Conservation (phyloP, 257 asterid genomes). For the Solanum sejunctum region DNA sequence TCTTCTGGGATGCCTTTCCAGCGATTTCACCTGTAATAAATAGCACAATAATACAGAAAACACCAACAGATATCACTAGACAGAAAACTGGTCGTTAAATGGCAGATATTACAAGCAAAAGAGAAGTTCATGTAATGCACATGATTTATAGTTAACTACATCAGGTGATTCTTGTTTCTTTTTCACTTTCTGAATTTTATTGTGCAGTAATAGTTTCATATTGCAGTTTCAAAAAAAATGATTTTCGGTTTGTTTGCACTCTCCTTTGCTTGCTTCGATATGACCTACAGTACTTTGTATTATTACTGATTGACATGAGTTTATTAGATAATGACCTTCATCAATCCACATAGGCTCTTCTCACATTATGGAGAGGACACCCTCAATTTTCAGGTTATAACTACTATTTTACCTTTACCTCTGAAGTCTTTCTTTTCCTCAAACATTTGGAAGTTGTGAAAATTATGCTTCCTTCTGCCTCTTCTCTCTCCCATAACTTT, state of each 20-base stretch:
- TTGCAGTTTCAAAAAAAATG: not conserved
- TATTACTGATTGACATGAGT: not conserved
- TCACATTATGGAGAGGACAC: not conserved
- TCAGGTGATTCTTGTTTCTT: not conserved
- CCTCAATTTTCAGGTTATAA: not conserved
- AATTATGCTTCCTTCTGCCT: not conserved
- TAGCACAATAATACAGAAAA: not conserved
- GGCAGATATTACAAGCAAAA: not conserved
- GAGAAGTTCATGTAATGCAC: not conserved
- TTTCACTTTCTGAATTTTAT: not conserved
- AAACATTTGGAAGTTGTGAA: not conserved
- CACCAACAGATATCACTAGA: not conserved
- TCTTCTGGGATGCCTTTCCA: slow-evolving; percentile 26
- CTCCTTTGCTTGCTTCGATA: not conserved
- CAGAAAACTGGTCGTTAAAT: not conserved
- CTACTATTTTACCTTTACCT: not conserved
- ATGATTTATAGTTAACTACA: not conserved
- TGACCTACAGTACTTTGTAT: not conserved
- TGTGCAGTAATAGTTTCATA: not conserved
- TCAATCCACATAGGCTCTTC: not conserved
- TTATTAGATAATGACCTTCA: not conserved
- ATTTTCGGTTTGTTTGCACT: not conserved
- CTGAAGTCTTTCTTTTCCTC: not conserved
- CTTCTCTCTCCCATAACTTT: not conserved
- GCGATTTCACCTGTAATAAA: slow-evolving; percentile 40